These are phyloP conservation scores for Cryphonectria nitschkei DNA, from an alignment of 2,329 filamentous ascomycete species.

Conservation along the genomic window DNA sequence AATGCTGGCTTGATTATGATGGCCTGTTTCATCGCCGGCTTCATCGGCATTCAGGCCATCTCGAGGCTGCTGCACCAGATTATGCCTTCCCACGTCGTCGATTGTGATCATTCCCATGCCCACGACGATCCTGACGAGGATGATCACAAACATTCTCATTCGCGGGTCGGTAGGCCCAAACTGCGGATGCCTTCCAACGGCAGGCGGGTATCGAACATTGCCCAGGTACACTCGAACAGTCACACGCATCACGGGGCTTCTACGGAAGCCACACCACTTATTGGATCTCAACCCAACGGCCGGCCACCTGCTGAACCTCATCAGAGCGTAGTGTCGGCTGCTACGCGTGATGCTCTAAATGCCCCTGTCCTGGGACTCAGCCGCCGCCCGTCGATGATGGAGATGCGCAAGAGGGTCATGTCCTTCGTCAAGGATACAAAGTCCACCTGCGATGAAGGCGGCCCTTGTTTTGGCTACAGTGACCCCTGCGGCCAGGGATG, in stretches of 20 bases:
- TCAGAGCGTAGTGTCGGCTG: constrained; percentile 37
- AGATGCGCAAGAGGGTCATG: constrained; percentile 60
- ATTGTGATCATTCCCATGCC: constrained; percentile 73
- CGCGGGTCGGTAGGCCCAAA: constrained; percentile 25
- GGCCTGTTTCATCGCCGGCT: constrained; percentile 70
- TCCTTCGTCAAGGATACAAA: constrained; percentile 70
- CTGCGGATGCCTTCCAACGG: constrained; percentile 28
- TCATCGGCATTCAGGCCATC: constrained; percentile 74
- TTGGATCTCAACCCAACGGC: constrained; percentile 37
- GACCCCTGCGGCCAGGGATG: constrained; percentile 70
- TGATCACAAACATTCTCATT: constrained; percentile 36
- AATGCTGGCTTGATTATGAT: constrained; percentile 71
- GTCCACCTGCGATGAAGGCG: constrained; percentile 62
- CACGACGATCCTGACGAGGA: constrained; percentile 49
- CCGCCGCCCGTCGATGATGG: constrained; percentile 57
- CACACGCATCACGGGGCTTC: constrained; percentile 28
- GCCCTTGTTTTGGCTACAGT: constrained; percentile 66
- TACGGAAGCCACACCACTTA: constrained; percentile 55
- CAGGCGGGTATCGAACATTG: constrained; percentile 28
- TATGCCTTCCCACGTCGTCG: constrained; percentile 78
- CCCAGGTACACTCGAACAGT: constrained; percentile 24
- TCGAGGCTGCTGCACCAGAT: constrained; percentile 74
- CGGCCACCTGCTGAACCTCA: constrained; percentile 33
- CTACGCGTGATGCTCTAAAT: constrained; percentile 36
- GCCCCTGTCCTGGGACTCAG: constrained; percentile 11